These are phyloP conservation scores for Flueggea neowawraea DNA, from an alignment of 441 rosid genomes.

Conservation along the genomic window DNA sequence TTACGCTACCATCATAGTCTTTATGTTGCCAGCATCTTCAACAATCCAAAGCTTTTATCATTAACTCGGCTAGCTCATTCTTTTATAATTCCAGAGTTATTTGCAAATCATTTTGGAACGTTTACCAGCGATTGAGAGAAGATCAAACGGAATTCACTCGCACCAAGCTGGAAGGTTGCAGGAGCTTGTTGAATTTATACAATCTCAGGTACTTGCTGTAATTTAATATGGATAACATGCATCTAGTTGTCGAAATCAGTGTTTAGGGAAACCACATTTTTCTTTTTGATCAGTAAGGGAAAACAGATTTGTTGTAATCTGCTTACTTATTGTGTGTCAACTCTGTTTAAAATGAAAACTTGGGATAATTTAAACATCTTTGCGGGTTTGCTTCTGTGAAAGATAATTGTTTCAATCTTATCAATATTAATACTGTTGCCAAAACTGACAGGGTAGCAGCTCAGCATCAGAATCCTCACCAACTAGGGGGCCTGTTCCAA, in stretches of 20 bases:
- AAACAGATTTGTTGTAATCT: background rate
- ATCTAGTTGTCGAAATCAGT: background rate
- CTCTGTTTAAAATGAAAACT: no score
- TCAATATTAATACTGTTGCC: background rate
- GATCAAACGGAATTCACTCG: conserved; percentile 68
- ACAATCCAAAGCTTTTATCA: conserved; percentile 3
- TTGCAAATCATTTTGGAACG: conserved; percentile 91
- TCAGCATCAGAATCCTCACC: conserved; percentile 82
- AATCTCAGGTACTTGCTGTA: conserved; percentile 66
- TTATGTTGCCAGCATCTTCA: background rate
- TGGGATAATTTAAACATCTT: no score
- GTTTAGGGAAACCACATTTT: no score
- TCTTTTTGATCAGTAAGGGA: no score
- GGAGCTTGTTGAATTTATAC: conserved; percentile 91
- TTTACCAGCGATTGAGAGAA: conserved; percentile 65
- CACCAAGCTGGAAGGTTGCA: conserved; percentile 87
- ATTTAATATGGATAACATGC: background rate
- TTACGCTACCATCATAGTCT: conserved; percentile 4
- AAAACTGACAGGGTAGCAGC: conserved; percentile 56
- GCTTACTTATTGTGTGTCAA: no score
- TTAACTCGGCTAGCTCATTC: conserved; percentile 5
- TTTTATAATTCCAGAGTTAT: conserved; percentile 56
- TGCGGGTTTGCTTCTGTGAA: no score
- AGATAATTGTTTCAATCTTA: no score
- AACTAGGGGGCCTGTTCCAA: conserved; percentile 59